A percentile compares a stretch with the other conserved stretches of the same genome.
phyloP scores from a whole-genome alignment of 2,329 filamentous ascomycete species.

The Ilyonectria sp. region DNA sequence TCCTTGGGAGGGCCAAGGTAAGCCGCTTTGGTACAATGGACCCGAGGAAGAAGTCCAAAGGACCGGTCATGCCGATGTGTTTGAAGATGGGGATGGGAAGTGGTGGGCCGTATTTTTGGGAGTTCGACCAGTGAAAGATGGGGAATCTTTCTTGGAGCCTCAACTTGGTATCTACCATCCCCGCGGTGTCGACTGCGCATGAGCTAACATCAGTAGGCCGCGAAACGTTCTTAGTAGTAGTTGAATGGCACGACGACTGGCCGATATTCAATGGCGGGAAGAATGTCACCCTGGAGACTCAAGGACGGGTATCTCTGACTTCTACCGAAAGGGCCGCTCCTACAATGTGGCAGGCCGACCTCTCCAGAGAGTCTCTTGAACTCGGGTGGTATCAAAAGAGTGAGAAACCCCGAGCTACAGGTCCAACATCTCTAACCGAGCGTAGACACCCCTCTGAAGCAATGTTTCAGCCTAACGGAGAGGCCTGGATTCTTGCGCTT shows the following conservation, averaged over 20 bases:
- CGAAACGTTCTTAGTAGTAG: slow-evolving; percentile 45
- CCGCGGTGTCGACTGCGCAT: rapidly evolving
- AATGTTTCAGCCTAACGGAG: slow-evolving; percentile 62
- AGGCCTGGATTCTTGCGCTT: slow-evolving; percentile 61
- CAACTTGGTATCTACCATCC: slow-evolving; percentile 35
- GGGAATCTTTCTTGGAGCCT: slow-evolving; percentile 37
- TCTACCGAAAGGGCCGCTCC: not conserved
- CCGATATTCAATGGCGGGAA: slow-evolving; percentile 44
- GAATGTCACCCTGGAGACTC: slow-evolving; percentile 41
- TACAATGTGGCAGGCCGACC: slow-evolving; percentile 36
- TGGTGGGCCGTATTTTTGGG: slow-evolving; percentile 46
- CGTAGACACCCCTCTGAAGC: slow-evolving; percentile 42
- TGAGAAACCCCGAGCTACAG: not conserved
- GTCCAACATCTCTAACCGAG: not conserved
- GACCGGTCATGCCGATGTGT: slow-evolving; percentile 46
- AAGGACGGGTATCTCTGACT: slow-evolving; percentile 28
- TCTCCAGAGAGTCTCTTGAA: slow-evolving; percentile 33
- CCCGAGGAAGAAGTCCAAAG: slow-evolving; percentile 64
- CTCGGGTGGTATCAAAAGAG: slow-evolving; percentile 49
- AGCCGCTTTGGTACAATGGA: slow-evolving; percentile 55
- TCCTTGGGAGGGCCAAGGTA: slow-evolving; percentile 61
- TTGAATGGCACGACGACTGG: slow-evolving; percentile 46
- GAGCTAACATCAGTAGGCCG: slow-evolving; percentile 39
- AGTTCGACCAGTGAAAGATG: slow-evolving; percentile 34
- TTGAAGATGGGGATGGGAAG: slow-evolving; percentile 40